These are phyloP conservation scores for Paramecium octaurelia DNA, from an alignment of 73 alveolate genomes.

Conservation along the genomic window DNA sequence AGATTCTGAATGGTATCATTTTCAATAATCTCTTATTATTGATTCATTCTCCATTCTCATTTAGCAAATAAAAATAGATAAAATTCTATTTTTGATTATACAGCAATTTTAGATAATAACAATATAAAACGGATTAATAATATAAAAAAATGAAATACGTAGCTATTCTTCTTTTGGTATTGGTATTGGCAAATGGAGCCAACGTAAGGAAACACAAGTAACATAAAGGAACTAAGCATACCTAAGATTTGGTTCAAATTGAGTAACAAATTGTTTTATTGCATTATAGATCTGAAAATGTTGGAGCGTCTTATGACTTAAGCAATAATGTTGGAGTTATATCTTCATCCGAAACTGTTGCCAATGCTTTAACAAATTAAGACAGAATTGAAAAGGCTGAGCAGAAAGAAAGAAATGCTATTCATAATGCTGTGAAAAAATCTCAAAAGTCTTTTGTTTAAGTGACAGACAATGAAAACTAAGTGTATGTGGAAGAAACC, in stretches of 20 bases:
- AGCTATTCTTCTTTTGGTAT: background rate
- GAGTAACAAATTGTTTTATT: background rate
- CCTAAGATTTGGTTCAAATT: background rate
- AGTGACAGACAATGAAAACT: background rate
- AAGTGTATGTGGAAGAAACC: background rate
- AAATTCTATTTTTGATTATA: background rate
- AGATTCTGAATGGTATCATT: background rate
- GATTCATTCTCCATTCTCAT: background rate
- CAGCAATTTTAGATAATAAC: background rate
- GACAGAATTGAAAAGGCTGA: slow-evolving; percentile 4
- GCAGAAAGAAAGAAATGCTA: background rate
- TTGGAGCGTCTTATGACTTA: background rate
- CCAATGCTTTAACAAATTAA: background rate
- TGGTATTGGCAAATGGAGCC: background rate
- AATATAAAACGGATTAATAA: background rate
- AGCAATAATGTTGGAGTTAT: background rate
- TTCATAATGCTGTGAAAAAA: background rate
- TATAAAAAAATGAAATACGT: background rate
- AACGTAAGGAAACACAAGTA: background rate
- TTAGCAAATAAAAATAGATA: background rate
- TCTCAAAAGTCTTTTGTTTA: background rate
- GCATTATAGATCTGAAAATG: background rate
- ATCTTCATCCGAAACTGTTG: background rate
- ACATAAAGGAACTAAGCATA: background rate
- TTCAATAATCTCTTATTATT: background rate